Evolutionary conservation across 768 basidiomycete species (phyloP), one percentile per base, ranked within the genome.

Genomic region (Flagelloscypha sp.): DNA sequence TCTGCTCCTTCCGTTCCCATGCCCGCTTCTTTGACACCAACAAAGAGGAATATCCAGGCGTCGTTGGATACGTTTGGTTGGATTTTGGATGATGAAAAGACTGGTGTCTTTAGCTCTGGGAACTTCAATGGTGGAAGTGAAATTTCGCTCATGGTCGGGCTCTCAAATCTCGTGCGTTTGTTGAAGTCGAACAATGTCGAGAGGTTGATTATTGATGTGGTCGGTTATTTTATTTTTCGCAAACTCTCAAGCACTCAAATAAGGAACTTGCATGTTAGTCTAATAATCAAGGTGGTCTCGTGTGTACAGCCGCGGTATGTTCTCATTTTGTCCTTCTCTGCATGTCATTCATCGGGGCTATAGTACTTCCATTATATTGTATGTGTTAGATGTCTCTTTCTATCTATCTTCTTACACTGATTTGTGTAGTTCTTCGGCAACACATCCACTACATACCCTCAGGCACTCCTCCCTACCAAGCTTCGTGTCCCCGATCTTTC

Each of bases 381-480:
- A n/a, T n/a, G n/a, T n/a, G n/a, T n/a, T n/a, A n/a, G n/a, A n/a
- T n/a, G n/a, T n/a, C n/a, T n/a, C n/a, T n/a, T n/a, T n/a, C n/a
- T n/a, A n/a, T n/a, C n/a, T n/a, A n/a, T n/a, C n/a, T n/a, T n/a
- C n/a, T n/a, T n/a, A n/a, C n/a, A n/a, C n/a, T 9, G 9, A 27
- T n/a, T n/a, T n/a, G n/a, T n/a, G n/a, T n/a, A n/a, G n/a, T 48
- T 62, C 24, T 54, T 44, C 4, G 59, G 59, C 3, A 53, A 58
- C 8, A 59, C 53, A 37, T 10, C 38, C 10, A 55, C 52, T 4
- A 53, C 54, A 7, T 48, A 47, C 9, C 59, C 59, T 3, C 56
- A 60, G 35, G 59, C 59, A 13, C 56, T 55, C 2, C 48, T 60
- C 11, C 49, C 60, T 44, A 62, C 59, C 27, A 46, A 46, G 36